These are phyloP conservation scores for Agarophyton chilense DNA, from an alignment of 23 red algal species.

Conservation along the genomic window DNA sequence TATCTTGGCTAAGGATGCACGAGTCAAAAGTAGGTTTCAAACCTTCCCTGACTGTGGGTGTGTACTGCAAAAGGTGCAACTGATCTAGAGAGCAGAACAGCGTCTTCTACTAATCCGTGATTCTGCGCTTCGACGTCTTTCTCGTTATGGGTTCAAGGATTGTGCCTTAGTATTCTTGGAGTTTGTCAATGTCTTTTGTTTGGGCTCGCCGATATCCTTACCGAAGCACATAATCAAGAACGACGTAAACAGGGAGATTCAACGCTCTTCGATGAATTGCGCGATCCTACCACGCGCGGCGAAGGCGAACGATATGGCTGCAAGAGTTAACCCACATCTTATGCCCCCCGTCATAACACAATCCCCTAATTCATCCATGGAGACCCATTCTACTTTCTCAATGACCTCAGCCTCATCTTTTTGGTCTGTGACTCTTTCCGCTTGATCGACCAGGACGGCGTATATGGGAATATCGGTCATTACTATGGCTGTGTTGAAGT, in stretches of 20 bases:
- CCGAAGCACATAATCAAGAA: too few species aligned
- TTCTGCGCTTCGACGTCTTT: too few species aligned
- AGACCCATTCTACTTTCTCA: conserved; percentile 27
- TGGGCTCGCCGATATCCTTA: too few species aligned
- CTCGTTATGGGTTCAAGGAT: too few species aligned
- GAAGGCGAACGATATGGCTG: conserved; percentile 50
- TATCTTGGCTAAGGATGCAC: too few species aligned
- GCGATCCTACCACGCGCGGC: conserved; percentile 24
- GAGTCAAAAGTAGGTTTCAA: too few species aligned
- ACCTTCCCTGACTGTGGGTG: too few species aligned
- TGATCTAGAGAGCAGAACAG: too few species aligned
- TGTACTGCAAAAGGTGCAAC: too few species aligned
- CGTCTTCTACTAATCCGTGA: too few species aligned
- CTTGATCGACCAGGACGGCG: conserved; percentile 31
- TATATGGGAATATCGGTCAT: conserved; percentile 69
- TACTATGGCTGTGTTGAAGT: conserved; percentile 57
- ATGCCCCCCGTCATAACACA: conserved; percentile 24
- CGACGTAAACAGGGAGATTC: not conserved
- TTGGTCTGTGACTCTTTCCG: not conserved
- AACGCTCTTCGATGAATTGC: conserved; percentile 28
- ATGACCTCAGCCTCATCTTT: conserved; percentile 54
- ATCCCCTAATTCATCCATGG: conserved; percentile 39
- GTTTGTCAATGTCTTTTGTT: too few species aligned
- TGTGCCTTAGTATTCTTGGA: too few species aligned
- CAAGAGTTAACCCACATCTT: conserved; percentile 54